Conservation (phyloP, 306 rosid genomes). For the Geum urbanum region DNA sequence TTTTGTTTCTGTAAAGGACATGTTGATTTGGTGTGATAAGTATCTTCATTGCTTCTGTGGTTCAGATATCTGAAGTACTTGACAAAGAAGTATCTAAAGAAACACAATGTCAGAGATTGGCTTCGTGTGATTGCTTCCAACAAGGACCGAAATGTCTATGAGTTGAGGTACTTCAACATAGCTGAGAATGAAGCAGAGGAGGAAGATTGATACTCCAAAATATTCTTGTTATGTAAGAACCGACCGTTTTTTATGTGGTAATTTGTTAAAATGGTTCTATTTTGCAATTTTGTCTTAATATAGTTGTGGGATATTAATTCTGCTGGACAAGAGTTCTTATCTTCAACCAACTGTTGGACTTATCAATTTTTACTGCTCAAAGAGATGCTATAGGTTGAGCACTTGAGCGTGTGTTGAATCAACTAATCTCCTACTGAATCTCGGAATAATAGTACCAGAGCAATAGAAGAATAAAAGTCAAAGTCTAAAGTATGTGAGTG, state of each 20-base stretch:
- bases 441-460: too few species aligned
- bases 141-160: slow-evolving; percentile 56
- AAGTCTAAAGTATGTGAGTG: too few species aligned
- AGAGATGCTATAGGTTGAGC: neutral
- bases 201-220: slow-evolving; percentile 32
- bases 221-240: neutral
- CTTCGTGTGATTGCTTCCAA: slow-evolving; percentile 57
- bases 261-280: neutral
- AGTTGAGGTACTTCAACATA: slow-evolving; percentile 61
- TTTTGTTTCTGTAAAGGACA: too few species aligned
- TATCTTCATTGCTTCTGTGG: neutral
- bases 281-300: slow-evolving; percentile 27
- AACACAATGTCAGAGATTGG: slow-evolving; percentile 61
- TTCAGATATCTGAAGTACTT: slow-evolving; percentile 54
- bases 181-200: slow-evolving; percentile 62
- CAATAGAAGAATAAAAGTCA: too few species aligned
- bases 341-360: neutral
- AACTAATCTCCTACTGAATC: neutral
- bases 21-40: neutral
- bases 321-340: slow-evolving; percentile 12
- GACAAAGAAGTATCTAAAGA: slow-evolving; percentile 55
- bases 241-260: slow-evolving; percentile 4
- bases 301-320: slow-evolving; percentile 9
- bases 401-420: neutral
- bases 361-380: neutral